Base-by-base conservation (phyloP, 768 basidiomycete genomes). In the Pleurotus pulmonarius region DNA sequence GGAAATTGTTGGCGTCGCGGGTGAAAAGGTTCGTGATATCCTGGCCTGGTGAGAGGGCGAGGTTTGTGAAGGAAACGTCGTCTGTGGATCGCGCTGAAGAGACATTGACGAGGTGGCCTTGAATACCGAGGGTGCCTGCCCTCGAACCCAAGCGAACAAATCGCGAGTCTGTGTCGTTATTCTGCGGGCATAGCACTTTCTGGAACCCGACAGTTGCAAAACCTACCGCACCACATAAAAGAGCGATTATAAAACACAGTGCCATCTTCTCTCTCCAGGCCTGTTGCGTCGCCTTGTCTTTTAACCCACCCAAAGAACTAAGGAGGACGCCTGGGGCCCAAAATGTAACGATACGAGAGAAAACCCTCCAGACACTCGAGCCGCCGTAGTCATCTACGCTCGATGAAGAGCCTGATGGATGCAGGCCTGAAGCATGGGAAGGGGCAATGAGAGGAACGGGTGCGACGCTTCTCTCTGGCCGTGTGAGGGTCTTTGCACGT, bases 191-290 rank as follows among this genome's bases (percentile, higher is more conserved):
- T 26, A 99, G 82, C 45, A 93, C 92, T 63, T 86, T 86, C 73
- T 97, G 92, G 46, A 96, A 84, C 37, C 96, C 96, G 61, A 99
- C 92, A 39, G 97, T 99, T 55, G 88, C 79, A 72, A 99, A 99
- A 8, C 92, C 96, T 52, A 98, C 82, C 45, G 76, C 69, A 16
- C 78, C 85, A 61, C 96, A 97, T 16, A 97, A 71, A 44, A 94
- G 39, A 56, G 83, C 61, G 49, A 94, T 91, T 65, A 98, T 87
- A 70, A 90, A 85, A 72, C 95, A 98, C 3, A 99, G 77, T 5
- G 94, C 85, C 57, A 96, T 86, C 78, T 98, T 99, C 73, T 99
- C 97, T 66, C 95, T 84, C 97, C 97, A 99, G 1, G 97, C 97
- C 69, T 97, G 92, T 59, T 85, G 77, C 53, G 83, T 79, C 38